Evolutionary conservation across 257 asterid genomes (phyloP), one percentile per base, ranked within the genome.

Genomic region (Plantago ovata): DNA sequence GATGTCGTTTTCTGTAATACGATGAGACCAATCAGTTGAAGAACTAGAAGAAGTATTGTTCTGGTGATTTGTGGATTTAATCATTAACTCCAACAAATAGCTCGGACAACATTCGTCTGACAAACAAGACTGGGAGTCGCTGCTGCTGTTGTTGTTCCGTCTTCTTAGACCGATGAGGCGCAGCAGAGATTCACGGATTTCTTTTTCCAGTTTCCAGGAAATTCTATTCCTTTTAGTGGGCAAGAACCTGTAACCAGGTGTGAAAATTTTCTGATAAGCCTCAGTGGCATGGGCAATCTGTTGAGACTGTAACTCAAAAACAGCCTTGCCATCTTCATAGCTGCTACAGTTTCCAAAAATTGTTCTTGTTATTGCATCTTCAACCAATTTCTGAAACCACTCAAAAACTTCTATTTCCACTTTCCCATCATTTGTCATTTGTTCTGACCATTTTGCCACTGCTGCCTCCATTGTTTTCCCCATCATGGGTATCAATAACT

Each of bases 401-500:
- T 77, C 69, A 2, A 81, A 84, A 0, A 88, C 90, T 49, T 88
- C 95, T 0, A 85, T 72, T 62, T 88, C 95, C 23, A 78, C 79
- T 65, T 72, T 77, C 13, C 88, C 94, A 0, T 45, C 71, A 22
- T 47, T 65, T 0, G 72, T 53, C 79, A 81, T 81, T 51, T 81
- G 48, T n/a, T 66, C 78, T 11, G 79, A 54, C 98, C 96, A 92
- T 56, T 67, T 60, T 53, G 58, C 58, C 49, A 92, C 61, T 47
- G 86, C 84, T 12, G 64, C 79, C 21, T 63, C 86, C 82, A 92
- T 69, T 67, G 82, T 86, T 46, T 77, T 75, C 5, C 60, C 89
- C 95, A 88, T 84, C 75, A 49, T 63, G 7, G 95, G 95, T 13
- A 88, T 79, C 96, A 88, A n/a, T n/a, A 84, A 94, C 93, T 85